Conservation (phyloP, 2,329 filamentous ascomycete species). For the Neofusicoccum sp. region DNA sequence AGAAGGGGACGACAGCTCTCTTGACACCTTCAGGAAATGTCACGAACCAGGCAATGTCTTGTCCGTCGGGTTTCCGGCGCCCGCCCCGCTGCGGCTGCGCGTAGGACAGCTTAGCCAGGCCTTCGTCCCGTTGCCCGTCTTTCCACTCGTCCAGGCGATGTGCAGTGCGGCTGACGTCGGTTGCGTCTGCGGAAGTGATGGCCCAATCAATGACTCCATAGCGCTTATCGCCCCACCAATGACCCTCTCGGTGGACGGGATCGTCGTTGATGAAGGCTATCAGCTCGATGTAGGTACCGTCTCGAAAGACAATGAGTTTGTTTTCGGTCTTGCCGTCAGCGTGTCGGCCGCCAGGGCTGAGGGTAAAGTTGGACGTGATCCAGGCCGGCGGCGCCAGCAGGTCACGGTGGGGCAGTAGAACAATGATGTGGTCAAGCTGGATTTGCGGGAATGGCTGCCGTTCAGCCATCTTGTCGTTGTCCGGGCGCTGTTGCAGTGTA, state of each 20-base stretch:
- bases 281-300: constrained; percentile 66
- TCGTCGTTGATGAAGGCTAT: constrained; percentile 58
- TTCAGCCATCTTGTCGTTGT: constrained; percentile 1
- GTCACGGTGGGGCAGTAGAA: constrained; percentile 56
- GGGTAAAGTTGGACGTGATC: constrained; percentile 55
- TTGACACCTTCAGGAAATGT: constrained; percentile 48
- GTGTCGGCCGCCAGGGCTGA: constrained; percentile 61
- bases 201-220: constrained; percentile 62
- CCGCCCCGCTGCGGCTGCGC: not conserved
- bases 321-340: constrained; percentile 62
- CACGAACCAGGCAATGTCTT: constrained; percentile 59
- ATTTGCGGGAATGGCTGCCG: constrained; percentile 3
- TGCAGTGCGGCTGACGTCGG: not conserved
- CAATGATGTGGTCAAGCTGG: constrained; percentile 62
- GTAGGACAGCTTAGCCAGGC: not conserved
- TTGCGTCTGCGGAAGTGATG: constrained; percentile 45
- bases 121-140: not conserved
- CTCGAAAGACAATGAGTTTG: constrained; percentile 60
- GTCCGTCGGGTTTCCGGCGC: constrained; percentile 51
- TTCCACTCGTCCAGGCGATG: not conserved
- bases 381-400: constrained; percentile 50
- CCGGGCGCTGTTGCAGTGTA: constrained; percentile 13
- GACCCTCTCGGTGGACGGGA: constrained; percentile 50
- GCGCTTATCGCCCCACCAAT: constrained; percentile 52
- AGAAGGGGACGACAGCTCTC: constrained; percentile 61